Evolutionary conservation across 495 filamentous ascomycete species (phyloP).

Genomic region (Symbiotaphrina buchneri): DNA sequence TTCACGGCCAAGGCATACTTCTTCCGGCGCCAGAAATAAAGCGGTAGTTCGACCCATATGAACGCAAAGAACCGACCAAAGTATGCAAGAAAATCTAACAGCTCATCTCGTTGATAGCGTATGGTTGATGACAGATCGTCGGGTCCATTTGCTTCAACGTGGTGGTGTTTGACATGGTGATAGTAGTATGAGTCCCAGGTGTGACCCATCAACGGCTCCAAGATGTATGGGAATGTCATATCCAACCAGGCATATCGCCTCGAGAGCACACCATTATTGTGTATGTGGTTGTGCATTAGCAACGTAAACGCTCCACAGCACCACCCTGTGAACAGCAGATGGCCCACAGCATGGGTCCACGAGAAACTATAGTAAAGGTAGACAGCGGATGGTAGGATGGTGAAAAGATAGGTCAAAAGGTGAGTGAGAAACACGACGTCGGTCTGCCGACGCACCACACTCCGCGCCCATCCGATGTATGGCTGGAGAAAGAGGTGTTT

Average conservation of each 20-base stretch:
- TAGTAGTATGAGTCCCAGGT: slow-evolving; percentile 73
- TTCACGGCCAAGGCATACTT: slow-evolving; percentile 25
- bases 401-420: slow-evolving; percentile 44
- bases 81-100: slow-evolving; percentile 40
- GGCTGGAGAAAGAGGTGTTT: slow-evolving; percentile 26
- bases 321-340: slow-evolving; percentile 34
- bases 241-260: slow-evolving; percentile 29
- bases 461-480: slow-evolving; percentile 28
- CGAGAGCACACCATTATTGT: slow-evolving; percentile 44
- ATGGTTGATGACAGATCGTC: slow-evolving; percentile 55
- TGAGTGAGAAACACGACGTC: slow-evolving; percentile 64
- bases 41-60: slow-evolving; percentile 50
- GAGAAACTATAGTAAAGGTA: slow-evolving; percentile 40
- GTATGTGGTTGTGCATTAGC: slow-evolving; percentile 69
- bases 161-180: slow-evolving; percentile 71
- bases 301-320: slow-evolving; percentile 54
- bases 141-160: slow-evolving; percentile 62
- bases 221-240: slow-evolving; percentile 41
- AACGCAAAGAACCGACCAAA: slow-evolving; percentile 48
- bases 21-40: slow-evolving; percentile 41
- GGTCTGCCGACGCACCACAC: slow-evolving; percentile 31
- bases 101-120: slow-evolving; percentile 48
- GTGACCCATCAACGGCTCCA: slow-evolving; percentile 57
- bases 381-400: slow-evolving; percentile 41
- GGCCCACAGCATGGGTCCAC: slow-evolving; percentile 37